Conservation (phyloP, 306 rosid species). For the Rosa lucieae region DNA sequence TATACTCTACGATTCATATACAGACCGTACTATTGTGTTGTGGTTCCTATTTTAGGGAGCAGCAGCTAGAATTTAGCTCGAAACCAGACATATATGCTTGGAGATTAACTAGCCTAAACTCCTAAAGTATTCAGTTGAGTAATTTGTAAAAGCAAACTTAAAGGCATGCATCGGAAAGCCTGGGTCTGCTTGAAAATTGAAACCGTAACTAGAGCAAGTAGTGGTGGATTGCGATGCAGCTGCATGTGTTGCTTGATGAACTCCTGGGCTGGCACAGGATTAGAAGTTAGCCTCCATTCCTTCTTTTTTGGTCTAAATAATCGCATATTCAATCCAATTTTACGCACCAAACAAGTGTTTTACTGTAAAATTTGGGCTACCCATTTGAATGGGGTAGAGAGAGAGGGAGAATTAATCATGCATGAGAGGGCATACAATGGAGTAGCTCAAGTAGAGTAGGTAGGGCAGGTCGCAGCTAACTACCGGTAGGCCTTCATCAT, state of each 20-base stretch:
- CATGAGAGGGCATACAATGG: neutral
- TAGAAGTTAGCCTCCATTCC: neutral
- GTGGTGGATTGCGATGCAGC: neutral
- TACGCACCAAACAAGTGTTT: neutral
- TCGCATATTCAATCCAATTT: neutral
- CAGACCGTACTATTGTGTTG: neutral
- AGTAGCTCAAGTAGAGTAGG: neutral
- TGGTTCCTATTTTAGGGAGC: neutral
- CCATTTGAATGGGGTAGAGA: neutral
- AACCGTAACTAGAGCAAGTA: neutral
- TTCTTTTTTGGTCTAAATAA: neutral
- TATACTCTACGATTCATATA: neutral
- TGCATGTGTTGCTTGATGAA: neutral
- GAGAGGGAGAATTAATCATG: neutral
- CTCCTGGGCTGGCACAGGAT: neutral
- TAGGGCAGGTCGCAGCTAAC: neutral
- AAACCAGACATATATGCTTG: neutral
- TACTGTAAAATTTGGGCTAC: neutral
- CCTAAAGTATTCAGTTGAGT: neutral
- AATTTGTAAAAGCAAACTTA: neutral
- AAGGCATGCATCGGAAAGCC: neutral
- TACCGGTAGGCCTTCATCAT: neutral
- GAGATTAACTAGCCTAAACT: neutral
- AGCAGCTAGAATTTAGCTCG: neutral
- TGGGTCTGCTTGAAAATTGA: neutral